Percentiles rank a stretch among this genome's conserved stretches.
phyloP scores from a whole-genome alignment of 331 rosid species.

The Quercus phellos region DNA sequence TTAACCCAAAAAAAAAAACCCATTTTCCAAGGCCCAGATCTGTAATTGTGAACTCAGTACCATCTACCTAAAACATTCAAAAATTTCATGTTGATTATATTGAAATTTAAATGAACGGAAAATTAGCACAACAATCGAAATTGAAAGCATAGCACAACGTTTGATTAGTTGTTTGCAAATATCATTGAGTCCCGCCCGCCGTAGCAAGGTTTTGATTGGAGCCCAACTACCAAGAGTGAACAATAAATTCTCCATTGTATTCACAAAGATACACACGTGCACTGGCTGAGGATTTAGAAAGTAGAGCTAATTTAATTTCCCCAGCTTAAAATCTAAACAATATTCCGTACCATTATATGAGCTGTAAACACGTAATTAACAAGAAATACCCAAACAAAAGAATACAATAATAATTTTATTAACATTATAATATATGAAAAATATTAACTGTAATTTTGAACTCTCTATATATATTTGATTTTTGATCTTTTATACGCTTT shows the following conservation, averaged over 20 bases:
- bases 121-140: too few species aligned
- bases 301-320: neutral
- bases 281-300: neutral
- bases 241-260: neutral
- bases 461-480: constrained; percentile 1
- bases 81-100: too few species aligned
- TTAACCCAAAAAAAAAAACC: neutral
- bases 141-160: neutral
- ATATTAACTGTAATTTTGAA: too few species aligned
- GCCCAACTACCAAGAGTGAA: neutral
- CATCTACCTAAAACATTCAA: too few species aligned
- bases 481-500: constrained; percentile 33
- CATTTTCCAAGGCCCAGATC: neutral
- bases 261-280: constrained; percentile 45
- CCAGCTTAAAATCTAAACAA: neutral
- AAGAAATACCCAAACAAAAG: neutral
- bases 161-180: neutral
- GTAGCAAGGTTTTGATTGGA: constrained; percentile 20
- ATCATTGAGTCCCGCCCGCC: constrained; percentile 20
- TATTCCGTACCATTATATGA: neutral
- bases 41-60: too few species aligned
- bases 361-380: neutral
- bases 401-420: neutral
- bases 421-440: too few species aligned
- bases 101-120: too few species aligned